Evolutionary conservation across 805 yeast genomes (phyloP), one percentile per base, ranked within the genome.

Genomic region (Saturnispora sanitii): DNA sequence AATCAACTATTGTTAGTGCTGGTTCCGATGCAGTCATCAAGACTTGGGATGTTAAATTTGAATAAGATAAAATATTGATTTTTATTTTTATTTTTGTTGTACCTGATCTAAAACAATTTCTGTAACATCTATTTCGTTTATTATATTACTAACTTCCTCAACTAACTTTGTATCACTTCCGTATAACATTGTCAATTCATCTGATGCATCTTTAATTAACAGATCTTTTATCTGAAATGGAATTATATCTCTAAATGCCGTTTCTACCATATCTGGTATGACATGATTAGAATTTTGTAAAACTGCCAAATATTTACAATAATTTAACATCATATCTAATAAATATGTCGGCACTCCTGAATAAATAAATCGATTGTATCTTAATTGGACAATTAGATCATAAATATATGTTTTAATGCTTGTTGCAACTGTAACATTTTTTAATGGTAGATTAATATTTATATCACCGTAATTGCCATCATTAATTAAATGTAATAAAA

Each of bases 11-110:
- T 31, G 74, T 77, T 7, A 75, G 82, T 46, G 79, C 75, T 17
- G 98, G 98, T 28, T 64, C 77, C 13, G 98, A 92, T 57, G 85
- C 90, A 3, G 70, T 79, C 38, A 66, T 90, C 42, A 88, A 82
- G 61, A 62, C 67, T 23, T 92, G 97, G 97, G 53, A 54, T 8
- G 71, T 69, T 19, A 44, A 30, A 9, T 49, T 41, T 35, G 38
- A 27, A 13, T 32, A 19, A 12, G 6, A 15, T 30, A 9, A 19
- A 6, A 13, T 28, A 28, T 8, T 28, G 8, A 6, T 13, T 28
- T 28, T 12, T 28, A 28, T 16, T 17, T 17, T 33, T 18, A 20
- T 29, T 47, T 51, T 74, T 32, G 71, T 16, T 66, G 67, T 0
- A 78, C 77, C 29, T 63, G 62, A 17, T 56, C 58, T 33, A 78